Evolutionary conservation across 129 eudicot species (phyloP), one percentile per base, ranked within the genome.

Genomic region (Cynara cardunculus): DNA sequence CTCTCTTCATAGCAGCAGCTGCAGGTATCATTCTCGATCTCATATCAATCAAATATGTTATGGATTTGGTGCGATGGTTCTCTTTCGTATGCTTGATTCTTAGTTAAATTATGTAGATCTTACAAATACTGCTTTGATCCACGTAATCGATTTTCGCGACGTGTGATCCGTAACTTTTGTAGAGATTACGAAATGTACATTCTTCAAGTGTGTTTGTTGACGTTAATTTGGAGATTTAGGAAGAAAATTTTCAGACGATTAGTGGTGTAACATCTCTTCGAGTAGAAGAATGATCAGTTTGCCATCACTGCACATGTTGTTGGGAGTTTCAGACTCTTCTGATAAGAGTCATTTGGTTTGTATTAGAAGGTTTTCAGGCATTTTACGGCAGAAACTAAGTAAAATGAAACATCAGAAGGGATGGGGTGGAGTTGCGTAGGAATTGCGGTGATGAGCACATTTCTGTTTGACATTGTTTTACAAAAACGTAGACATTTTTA

Each of bases 1-100:
- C 49, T 71, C 64, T 24, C 37, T 46, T 44, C 76, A 46, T 69
- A 19, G 82, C 83, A 32, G 83, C 83, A 71, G 83, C 70, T 79
- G 71, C 83, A 79, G 83, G 83, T 79, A 71, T 16, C 24, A n/a
- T 2, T 41, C 25, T 69, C 82, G 82, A 49, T 49, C 67, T 70
- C 69, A 69, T 13, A 14, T 13, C 24, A 2, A 41, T 39, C 28
- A 8, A 39, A 14, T 26, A 39, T 8, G 14, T 9, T 13, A 39
- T 37, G 11, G 22, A 65, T 77, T 77, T 37, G 3, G 39, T 41
- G 7, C 21, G 19, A 78, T 37, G 5, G 11, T 46, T 3, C 8
- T 53, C 1, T 0, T 64, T 32, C 16, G 22, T 69, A 78, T 41
- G 41, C 6, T 18, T 67, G n/a, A 13, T 24, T 39, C 0, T 18